Base-by-base conservation (phyloP, 345 rosid genomes). In the Syzygium grande region DNA sequence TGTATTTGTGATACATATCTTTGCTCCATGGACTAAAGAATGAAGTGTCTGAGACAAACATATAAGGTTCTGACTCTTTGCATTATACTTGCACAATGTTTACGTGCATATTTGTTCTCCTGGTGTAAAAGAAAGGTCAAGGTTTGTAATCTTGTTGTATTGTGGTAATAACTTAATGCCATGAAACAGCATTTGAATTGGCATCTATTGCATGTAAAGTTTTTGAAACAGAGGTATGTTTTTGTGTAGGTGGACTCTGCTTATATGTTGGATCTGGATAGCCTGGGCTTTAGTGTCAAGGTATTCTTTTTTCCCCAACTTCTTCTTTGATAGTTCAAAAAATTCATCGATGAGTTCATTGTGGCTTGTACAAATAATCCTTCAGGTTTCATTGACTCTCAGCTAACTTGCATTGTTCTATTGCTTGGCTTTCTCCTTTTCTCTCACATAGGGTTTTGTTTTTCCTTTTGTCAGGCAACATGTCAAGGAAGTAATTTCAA, bases 281-380 rank as follows among this genome's bases (percentile, higher is more conserved):
- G 98, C 89, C 94, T 98, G 88, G 99, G 99, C 89, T 98, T 96
- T 94, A 91, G 92, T 86, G 99, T 96, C 84, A 96, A 96, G 99
- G 99, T 97, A 89, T 85, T 87, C 63, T n/a, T 55, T 43, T 52
- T 30, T 52, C 29, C 53, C 65, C 25, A 38, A 85, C 73, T 84
- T 87, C 80, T 43, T 11, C 54, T 41, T 77, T 84, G 12, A 27
- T 84, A 51, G 85, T 84, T 52, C 34, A 49, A 49, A 30, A 29
- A 85, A 38, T 38, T 53, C 51, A 46, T 84, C 43, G 2, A 25
- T 51, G 19, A 23, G 87, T 55, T 86, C 84, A 30, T 11, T 53
- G 43, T 34, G 56, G 80, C 79, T 27, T 61, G 27, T 84, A 73
- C 80, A 73, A 73, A 73, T 73, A 34, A 38, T 73, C 49, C 83